A percentile compares a stretch with the other conserved stretches of the same genome.
Conservation (phyloP, 2,329 filamentous ascomycete species). For the Fusarium sublunatum region DNA sequence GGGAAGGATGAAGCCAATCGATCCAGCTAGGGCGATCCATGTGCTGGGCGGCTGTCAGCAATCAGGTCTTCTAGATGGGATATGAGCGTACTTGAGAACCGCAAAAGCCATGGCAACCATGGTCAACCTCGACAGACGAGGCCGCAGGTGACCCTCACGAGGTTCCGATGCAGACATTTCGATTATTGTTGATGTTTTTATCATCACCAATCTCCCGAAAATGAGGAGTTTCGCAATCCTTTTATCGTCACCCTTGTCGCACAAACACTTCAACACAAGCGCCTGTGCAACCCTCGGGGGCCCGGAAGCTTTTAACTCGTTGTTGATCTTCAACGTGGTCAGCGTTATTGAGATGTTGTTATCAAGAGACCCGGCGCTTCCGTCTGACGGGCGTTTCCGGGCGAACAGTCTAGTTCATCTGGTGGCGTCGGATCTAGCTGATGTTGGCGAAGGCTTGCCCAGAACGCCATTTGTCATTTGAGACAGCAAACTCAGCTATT, state of each 20-base stretch:
- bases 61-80: slow-evolving; percentile 39
- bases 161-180: not conserved
- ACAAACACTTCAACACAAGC: not conserved
- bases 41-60: slow-evolving; percentile 14
- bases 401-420: not conserved
- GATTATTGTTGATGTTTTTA: not conserved
- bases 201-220: not conserved
- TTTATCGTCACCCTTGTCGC: not conserved
- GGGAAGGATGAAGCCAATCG: slow-evolving; percentile 55
- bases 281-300: not conserved
- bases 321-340: not conserved
- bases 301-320: not conserved
- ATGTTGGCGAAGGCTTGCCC: not conserved
- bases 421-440: not conserved
- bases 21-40: slow-evolving; percentile 53
- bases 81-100: slow-evolving; percentile 51
- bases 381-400: not conserved
- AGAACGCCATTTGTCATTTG: not conserved
- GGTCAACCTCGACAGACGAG: slow-evolving; percentile 52
- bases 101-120: slow-evolving; percentile 58
- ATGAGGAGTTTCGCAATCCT: not conserved
- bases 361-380: not conserved
- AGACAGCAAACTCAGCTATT: not conserved
- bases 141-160: slow-evolving; percentile 47
- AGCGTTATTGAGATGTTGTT: not conserved